Percentiles rank a stretch among this genome's conserved stretches.
Evolutionary conservation across 129 eudicot species (phyloP).

Genomic region (Tagetes patula): DNA sequence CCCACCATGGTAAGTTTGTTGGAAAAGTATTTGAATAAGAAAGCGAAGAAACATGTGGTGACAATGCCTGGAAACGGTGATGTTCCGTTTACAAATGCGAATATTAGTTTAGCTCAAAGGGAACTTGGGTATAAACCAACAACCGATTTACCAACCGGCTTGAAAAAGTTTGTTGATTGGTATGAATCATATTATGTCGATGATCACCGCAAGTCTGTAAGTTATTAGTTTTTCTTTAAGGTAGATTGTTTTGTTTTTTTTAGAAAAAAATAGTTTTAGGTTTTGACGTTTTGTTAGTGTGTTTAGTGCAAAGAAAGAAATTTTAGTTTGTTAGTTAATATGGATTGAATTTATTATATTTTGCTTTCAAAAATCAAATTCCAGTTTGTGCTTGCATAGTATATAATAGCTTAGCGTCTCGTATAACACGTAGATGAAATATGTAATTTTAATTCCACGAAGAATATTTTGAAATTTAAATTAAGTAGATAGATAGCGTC

Average conservation of each 20-base stretch:
- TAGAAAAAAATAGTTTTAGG: neutral
- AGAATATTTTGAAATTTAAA: no score
- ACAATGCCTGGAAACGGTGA: slow-evolving; percentile 74
- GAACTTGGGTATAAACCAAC: slow-evolving; percentile 64
- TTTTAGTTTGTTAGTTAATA: neutral
- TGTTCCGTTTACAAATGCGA: slow-evolving; percentile 69
- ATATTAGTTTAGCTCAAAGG: slow-evolving; percentile 58
- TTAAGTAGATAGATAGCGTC: no score
- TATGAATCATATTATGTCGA: slow-evolving; percentile 55
- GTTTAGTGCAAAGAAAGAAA: neutral
- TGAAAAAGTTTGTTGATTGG: slow-evolving; percentile 66
- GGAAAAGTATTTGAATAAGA: slow-evolving; percentile 62
- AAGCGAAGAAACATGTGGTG: slow-evolving; percentile 49
- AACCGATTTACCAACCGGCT: slow-evolving; percentile 68
- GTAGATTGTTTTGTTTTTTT: slow-evolving; percentile 9
- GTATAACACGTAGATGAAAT: no score
- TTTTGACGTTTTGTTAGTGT: slow-evolving; percentile 4
- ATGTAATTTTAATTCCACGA: no score
- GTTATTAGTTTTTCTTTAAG: slow-evolving; percentile 9
- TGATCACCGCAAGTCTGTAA: slow-evolving; percentile 37
- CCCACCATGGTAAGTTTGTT: slow-evolving; percentile 52
- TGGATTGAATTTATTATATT: neutral
- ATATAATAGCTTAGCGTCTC: no score
- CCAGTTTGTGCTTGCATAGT: neutral
- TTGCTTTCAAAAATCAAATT: neutral